phyloP scores from a whole-genome alignment of 2,329 filamentous ascomycete species.

The Lecanicillium sp. region DNA sequence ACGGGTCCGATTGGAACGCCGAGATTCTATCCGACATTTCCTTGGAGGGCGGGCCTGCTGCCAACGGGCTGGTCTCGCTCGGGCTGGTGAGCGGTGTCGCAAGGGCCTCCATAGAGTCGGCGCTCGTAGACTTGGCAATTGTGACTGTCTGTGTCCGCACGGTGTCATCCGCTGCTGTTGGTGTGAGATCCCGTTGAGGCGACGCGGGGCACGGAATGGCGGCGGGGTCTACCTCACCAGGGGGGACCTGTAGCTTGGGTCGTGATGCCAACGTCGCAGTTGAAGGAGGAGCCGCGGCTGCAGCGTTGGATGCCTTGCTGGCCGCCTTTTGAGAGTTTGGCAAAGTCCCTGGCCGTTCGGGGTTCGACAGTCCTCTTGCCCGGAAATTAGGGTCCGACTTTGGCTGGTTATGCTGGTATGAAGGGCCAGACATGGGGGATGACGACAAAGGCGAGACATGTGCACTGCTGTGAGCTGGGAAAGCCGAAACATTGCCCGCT shows the following conservation, averaged over 20 bases:
- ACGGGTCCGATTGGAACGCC: constrained; percentile 54
- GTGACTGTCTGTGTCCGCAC: constrained; percentile 32
- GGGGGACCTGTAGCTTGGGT: constrained; percentile 10
- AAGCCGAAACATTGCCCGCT: constrained; percentile 48
- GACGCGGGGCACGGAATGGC: constrained; percentile 35
- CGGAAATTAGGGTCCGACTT: constrained; percentile 37
- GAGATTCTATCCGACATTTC: constrained; percentile 38
- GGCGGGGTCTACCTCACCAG: constrained; percentile 28
- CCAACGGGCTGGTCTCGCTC: constrained; percentile 43
- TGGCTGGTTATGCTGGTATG: constrained; percentile 35
- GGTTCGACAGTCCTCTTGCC: constrained; percentile 5
- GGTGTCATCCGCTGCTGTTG: constrained; percentile 15
- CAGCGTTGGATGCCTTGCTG: too few species aligned
- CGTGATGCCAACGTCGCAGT: background rate
- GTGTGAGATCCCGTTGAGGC: constrained; percentile 29
- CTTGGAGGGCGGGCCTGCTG: constrained; percentile 29
- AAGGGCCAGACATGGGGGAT: constrained; percentile 12
- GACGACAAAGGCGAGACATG: constrained; percentile 6
- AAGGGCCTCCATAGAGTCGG: constrained; percentile 39
- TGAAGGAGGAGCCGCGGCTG: too few species aligned
- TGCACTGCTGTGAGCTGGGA: constrained; percentile 1
- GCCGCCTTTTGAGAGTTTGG: too few species aligned
- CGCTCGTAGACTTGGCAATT: constrained; percentile 42
- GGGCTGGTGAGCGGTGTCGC: constrained; percentile 47
- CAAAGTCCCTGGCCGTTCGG: too few species aligned